phyloP scores from a whole-genome alignment of 306 rosid genomes.

The Albizia julibrissin region DNA sequence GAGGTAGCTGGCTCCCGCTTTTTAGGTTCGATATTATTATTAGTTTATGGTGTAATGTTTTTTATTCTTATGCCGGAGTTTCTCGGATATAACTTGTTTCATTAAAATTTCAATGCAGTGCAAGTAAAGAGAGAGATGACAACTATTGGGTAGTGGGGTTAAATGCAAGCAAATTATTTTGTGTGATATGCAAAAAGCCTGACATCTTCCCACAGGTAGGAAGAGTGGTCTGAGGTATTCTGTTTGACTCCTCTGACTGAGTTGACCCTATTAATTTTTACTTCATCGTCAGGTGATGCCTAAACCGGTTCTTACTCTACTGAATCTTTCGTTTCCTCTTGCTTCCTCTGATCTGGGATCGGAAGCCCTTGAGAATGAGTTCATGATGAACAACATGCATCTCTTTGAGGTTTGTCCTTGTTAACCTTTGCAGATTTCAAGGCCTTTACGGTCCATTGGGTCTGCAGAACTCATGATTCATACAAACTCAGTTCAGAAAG shows the following conservation, averaged over 20 bases:
- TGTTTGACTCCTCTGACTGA: slow-evolving; percentile 18
- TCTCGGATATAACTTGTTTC: slow-evolving; percentile 10
- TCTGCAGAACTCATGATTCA: slow-evolving; percentile 18
- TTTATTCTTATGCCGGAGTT: slow-evolving; percentile 3
- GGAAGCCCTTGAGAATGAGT: slow-evolving; percentile 83
- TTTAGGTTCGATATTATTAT: slow-evolving; percentile 71
- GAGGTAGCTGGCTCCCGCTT: slow-evolving; percentile 93
- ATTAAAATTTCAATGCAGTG: slow-evolving; percentile 56
- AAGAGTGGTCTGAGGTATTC: slow-evolving; percentile 15
- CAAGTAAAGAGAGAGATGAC: slow-evolving; percentile 74
- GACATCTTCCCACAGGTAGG: slow-evolving; percentile 79
- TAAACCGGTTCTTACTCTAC: slow-evolving; percentile 74
- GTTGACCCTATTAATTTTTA: slow-evolving; percentile 33
- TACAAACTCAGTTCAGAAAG: neutral
- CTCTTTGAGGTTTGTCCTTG: slow-evolving; percentile 65
- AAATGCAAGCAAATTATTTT: slow-evolving; percentile 74
- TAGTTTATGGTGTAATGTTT: slow-evolving; percentile 16
- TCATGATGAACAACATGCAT: slow-evolving; percentile 75
- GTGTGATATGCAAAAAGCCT: slow-evolving; percentile 74
- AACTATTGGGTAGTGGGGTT: slow-evolving; percentile 91
- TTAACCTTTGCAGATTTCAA: slow-evolving; percentile 24
- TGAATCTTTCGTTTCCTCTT: slow-evolving; percentile 82
- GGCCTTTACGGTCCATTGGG: neutral
- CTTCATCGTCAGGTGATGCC: slow-evolving; percentile 74
- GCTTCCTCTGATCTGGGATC: slow-evolving; percentile 93